Conservation (phyloP, 1,284 basidiomycete genomes). For the Trichosporon inkin region DNA sequence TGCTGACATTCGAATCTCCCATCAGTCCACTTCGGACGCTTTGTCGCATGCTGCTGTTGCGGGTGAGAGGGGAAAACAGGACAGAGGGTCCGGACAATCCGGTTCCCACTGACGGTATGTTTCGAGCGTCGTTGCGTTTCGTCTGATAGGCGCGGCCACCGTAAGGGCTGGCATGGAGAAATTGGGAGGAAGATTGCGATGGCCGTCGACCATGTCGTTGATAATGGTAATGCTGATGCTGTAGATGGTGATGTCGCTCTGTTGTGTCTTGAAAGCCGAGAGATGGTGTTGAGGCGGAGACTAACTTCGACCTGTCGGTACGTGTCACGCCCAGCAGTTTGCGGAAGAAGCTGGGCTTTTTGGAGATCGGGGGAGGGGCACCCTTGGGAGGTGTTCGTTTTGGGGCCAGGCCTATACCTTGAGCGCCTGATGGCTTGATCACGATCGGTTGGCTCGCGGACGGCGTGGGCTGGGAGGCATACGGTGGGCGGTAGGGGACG, state of each 20-base stretch:
- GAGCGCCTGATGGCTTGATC: slow-evolving; percentile 19
- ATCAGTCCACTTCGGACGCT: not conserved
- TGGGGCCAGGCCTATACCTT: slow-evolving; percentile 20
- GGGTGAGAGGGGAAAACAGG: slow-evolving; percentile 1
- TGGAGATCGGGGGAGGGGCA: not conserved
- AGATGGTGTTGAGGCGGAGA: slow-evolving; percentile 8
- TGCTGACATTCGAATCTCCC: not conserved
- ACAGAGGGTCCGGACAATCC: not conserved
- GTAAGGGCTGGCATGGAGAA: not conserved
- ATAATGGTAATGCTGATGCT: slow-evolving; percentile 3
- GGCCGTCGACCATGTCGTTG: not conserved
- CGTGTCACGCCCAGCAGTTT: slow-evolving; percentile 4
- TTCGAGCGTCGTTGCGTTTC: not conserved
- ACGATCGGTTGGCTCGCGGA: slow-evolving; percentile 5
- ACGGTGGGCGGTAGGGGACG: slow-evolving; percentile 24
- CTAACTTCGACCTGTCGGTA: slow-evolving; percentile 6
- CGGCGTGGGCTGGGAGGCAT: slow-evolving; percentile 7
- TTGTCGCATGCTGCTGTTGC: not conserved
- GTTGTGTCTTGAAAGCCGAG: not conserved
- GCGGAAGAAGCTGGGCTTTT: slow-evolving; percentile 9
- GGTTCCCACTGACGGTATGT: slow-evolving; percentile 1
- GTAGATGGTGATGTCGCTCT: not conserved
- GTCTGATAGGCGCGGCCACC: not conserved
- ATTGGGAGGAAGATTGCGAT: slow-evolving; percentile 1
- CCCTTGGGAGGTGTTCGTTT: not conserved